phyloP scores from a whole-genome alignment of 345 rosid species.

The Gynandropsis gynandra region DNA sequence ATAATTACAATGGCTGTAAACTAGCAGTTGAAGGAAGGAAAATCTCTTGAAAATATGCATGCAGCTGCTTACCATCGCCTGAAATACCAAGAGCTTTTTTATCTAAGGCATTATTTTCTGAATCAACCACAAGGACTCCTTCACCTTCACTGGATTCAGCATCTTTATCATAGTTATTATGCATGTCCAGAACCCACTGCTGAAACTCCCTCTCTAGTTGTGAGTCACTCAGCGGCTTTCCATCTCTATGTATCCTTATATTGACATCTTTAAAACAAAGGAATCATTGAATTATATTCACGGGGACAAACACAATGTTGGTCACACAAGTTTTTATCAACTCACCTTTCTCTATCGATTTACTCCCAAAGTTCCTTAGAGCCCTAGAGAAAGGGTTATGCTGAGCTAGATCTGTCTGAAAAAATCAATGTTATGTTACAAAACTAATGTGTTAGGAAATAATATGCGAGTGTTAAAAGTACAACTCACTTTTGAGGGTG shows the following conservation, averaged over 20 bases:
- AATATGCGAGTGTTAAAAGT: not conserved
- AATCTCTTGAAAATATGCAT: not conserved
- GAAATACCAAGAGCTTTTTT: constrained; percentile 47
- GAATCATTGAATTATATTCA: constrained; percentile 7
- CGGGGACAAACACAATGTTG: constrained; percentile 1
- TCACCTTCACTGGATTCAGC: constrained; percentile 48
- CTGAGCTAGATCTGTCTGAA: constrained; percentile 63
- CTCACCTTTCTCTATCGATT: constrained; percentile 29
- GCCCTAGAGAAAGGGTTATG: constrained; percentile 46
- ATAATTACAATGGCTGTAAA: too few relatives aligned
- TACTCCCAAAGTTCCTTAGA: constrained; percentile 48
- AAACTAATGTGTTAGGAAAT: constrained; percentile 3
- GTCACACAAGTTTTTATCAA: constrained; percentile 3
- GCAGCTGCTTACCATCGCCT: constrained; percentile 45
- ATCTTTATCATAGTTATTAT: constrained; percentile 54
- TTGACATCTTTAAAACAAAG: constrained; percentile 32
- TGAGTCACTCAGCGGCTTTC: constrained; percentile 26
- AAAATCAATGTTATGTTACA: constrained; percentile 13
- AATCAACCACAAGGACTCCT: constrained; percentile 31
- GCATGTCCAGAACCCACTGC: constrained; percentile 69
- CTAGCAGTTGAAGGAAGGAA: too few relatives aligned
- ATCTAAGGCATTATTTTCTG: constrained; percentile 23
- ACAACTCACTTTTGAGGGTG: constrained; percentile 51
- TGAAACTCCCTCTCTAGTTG: constrained; percentile 52
- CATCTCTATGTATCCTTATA: constrained; percentile 33